These are phyloP conservation scores for Eimeria maxima DNA, from an alignment of 169 alveolate species.

Conservation along the genomic window DNA sequence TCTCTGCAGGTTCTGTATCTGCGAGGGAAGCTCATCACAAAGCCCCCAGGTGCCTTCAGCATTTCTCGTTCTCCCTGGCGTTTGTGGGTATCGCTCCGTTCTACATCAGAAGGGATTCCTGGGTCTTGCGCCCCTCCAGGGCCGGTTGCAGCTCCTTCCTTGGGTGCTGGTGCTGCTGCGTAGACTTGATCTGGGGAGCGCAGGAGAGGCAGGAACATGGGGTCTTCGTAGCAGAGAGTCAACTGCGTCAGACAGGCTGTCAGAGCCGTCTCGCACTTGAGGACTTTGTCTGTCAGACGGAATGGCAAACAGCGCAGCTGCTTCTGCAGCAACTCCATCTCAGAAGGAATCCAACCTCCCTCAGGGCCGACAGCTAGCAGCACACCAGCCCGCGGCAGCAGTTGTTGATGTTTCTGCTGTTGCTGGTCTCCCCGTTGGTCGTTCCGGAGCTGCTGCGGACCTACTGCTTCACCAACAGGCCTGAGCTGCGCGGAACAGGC, in stretches of 20 bases:
- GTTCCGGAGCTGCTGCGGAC: slow-evolving; percentile 13
- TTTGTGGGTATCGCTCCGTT: background rate
- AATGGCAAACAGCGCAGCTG: slow-evolving; percentile 70
- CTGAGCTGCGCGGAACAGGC: slow-evolving; percentile 1
- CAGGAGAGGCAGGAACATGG: slow-evolving; percentile 22
- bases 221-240: slow-evolving; percentile 52
- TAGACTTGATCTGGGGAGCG: slow-evolving; percentile 44
- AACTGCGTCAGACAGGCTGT: slow-evolving; percentile 72
- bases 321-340: slow-evolving; percentile 64
- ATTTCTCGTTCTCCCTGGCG: slow-evolving; percentile 28
- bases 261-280: slow-evolving; percentile 75
- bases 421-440: background rate
- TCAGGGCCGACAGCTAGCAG: slow-evolving; percentile 81
- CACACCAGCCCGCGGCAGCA: slow-evolving; percentile 34
- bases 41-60: slow-evolving; percentile 2
- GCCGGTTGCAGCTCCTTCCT: background rate
- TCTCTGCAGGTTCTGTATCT: slow-evolving; percentile 41
- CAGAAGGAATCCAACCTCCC: slow-evolving; percentile 78
- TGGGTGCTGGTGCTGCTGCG: slow-evolving; percentile 1
- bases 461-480: background rate
- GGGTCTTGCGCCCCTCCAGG: background rate
- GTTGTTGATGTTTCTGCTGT: slow-evolving; percentile 53
- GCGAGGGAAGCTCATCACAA: slow-evolving; percentile 34
- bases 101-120: background rate
- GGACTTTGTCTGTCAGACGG: slow-evolving; percentile 64